phyloP scores from a whole-genome alignment of 225 moss, liverwort and hornwort genomes.

The Physcomitrellopsis africana region DNA sequence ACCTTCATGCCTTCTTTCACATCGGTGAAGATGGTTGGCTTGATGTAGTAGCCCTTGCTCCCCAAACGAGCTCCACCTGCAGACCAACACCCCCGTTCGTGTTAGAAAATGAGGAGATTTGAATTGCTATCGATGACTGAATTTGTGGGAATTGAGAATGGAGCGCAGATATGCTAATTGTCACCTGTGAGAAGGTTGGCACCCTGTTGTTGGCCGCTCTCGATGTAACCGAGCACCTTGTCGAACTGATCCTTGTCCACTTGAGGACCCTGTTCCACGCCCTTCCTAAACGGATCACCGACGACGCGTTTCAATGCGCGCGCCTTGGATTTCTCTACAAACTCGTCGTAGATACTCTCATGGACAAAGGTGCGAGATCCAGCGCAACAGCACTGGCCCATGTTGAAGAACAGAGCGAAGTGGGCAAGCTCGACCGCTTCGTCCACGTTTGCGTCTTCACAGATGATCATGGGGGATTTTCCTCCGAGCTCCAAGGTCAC shows the following conservation, averaged over 20 bases:
- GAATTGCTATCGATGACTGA: too few species aligned
- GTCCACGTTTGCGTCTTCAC: slow-evolving; percentile 79
- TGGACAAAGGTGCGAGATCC: slow-evolving; percentile 92
- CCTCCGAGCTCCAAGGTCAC: slow-evolving; percentile 90
- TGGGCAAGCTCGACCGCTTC: slow-evolving; percentile 77
- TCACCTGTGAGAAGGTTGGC: slow-evolving; percentile 73
- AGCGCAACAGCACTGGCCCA: slow-evolving; percentile 88
- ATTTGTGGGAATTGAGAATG: neutral
- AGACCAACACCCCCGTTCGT: neutral
- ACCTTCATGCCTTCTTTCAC: slow-evolving; percentile 83
- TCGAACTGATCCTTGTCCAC: slow-evolving; percentile 75
- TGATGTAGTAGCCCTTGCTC: slow-evolving; percentile 82
- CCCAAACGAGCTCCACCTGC: slow-evolving; percentile 78
- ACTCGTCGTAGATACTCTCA: slow-evolving; percentile 90
- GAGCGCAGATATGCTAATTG: neutral
- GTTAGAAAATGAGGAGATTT: slow-evolving; percentile 4
- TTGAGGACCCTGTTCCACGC: slow-evolving; percentile 90
- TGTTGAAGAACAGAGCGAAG: slow-evolving; percentile 92
- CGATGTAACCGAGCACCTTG: slow-evolving; percentile 69
- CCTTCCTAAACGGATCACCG: slow-evolving; percentile 78
- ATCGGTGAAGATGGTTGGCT: slow-evolving; percentile 86
- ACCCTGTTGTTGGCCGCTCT: slow-evolving; percentile 68
- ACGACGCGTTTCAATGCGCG: slow-evolving; percentile 79
- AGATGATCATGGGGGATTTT: slow-evolving; percentile 91
- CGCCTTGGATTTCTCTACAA: slow-evolving; percentile 78